Conservation (phyloP, 163 green algal species). For the Coccomyxa subellipsoidea region DNA sequence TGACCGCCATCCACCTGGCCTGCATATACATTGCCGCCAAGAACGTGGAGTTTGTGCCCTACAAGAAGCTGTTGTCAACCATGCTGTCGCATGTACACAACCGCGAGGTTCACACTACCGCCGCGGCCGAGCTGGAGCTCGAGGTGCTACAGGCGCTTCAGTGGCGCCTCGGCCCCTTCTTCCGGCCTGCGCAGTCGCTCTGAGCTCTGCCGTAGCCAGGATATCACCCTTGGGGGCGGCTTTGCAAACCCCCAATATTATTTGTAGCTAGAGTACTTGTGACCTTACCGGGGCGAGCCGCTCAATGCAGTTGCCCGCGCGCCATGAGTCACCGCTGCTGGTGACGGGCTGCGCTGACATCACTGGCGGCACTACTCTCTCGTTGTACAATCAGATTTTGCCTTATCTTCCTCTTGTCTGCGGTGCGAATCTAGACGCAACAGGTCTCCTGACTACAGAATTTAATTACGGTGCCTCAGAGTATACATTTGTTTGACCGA, state of each 20-base stretch:
- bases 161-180: slow-evolving; percentile 23
- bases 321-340: not conserved
- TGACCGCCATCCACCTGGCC: slow-evolving; percentile 26
- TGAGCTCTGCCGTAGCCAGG: not conserved
- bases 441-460: not conserved
- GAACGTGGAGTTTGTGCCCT: slow-evolving; percentile 24
- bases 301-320: not conserved
- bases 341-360: not conserved
- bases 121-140: slow-evolving; percentile 16
- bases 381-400: not conserved
- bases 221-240: too few relatives aligned
- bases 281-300: not conserved
- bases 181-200: not conserved
- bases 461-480: not conserved
- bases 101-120: not conserved
- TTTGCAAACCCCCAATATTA: too few relatives aligned
- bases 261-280: not conserved
- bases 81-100: slow-evolving; percentile 28
- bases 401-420: not conserved
- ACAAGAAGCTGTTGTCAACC: slow-evolving; percentile 26
- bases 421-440: not conserved
- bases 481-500: too few relatives aligned
- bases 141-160: slow-evolving; percentile 24
- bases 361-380: not conserved
- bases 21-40: slow-evolving; percentile 39